phyloP scores from a whole-genome alignment of 768 basidiomycete genomes.

The Amanita exitialis region DNA sequence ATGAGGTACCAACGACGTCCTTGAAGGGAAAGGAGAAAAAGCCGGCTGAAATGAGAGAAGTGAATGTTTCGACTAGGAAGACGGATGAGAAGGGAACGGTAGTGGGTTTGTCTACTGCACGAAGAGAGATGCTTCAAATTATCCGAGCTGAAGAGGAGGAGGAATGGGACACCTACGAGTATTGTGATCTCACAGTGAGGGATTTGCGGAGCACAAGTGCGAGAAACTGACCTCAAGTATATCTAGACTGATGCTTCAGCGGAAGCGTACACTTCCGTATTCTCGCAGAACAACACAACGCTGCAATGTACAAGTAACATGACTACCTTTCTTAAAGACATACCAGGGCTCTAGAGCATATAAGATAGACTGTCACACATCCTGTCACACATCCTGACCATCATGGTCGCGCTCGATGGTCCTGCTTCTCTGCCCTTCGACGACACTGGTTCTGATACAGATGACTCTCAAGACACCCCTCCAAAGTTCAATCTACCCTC shows the following conservation, averaged over 20 bases:
- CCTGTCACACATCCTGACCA: neutral
- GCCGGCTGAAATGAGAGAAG: conserved; percentile 56
- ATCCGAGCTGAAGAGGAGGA: conserved; percentile 75
- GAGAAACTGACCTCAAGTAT: conserved; percentile 1
- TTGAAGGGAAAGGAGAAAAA: conserved; percentile 53
- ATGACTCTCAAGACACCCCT: conserved; percentile 11
- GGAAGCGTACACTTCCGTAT: conserved; percentile 48
- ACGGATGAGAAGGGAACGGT: conserved; percentile 49
- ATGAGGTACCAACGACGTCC: conserved; percentile 42
- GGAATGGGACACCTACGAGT: conserved; percentile 60
- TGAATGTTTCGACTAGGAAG: conserved; percentile 69
- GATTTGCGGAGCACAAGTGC: neutral
- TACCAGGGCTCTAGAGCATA: conserved; percentile 44
- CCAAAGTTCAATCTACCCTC: neutral
- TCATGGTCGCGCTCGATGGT: neutral
- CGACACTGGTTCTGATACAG: conserved; percentile 48
- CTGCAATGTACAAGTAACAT: conserved; percentile 49
- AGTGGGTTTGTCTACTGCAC: conserved; percentile 51
- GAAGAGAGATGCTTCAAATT: conserved; percentile 70
- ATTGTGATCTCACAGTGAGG: conserved; percentile 54
- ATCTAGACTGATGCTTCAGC: conserved; percentile 50
- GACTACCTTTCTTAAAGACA: conserved; percentile 46
- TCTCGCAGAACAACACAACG: conserved; percentile 43
- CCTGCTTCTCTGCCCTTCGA: conserved; percentile 15
- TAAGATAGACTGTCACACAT: neutral